phyloP scores from a whole-genome alignment of 83 land plant genomes.

The Diphasiastrum complanatum region DNA sequence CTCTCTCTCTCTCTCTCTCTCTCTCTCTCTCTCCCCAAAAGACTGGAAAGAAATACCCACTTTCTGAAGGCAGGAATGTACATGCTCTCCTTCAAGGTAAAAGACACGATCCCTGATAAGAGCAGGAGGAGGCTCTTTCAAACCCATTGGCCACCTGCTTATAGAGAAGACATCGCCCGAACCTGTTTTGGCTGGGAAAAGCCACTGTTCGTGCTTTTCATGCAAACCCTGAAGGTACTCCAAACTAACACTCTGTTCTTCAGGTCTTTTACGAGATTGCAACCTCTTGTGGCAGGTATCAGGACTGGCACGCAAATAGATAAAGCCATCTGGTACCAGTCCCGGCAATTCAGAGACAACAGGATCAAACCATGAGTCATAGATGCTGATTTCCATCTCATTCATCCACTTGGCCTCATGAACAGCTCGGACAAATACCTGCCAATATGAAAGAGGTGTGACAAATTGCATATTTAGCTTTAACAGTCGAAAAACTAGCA shows the following conservation, averaged over 20 bases:
- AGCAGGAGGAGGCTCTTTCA: slow-evolving; percentile 51
- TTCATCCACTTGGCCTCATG: slow-evolving; percentile 99
- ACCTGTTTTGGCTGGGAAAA: slow-evolving; percentile 64
- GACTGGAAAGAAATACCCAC: slow-evolving; percentile 23
- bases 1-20: background rate
- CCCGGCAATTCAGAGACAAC: slow-evolving; percentile 90
- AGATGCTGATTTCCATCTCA: slow-evolving; percentile 97
- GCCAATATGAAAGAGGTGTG: background rate
- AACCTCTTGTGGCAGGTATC: slow-evolving; percentile 87
- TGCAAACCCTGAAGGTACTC: slow-evolving; percentile 86
- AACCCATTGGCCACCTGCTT: slow-evolving; percentile 39
- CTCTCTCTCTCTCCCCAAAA: background rate
- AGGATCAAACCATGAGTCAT: slow-evolving; percentile 99
- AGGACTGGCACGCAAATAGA: slow-evolving; percentile 90
- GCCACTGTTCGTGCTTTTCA: slow-evolving; percentile 98
- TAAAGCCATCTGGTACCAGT: slow-evolving; percentile 91
- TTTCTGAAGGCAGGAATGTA: slow-evolving; percentile 90
- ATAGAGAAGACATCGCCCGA: slow-evolving; percentile 66
- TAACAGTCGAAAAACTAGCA: no score
- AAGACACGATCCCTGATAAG: slow-evolving; percentile 78
- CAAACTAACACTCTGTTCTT: slow-evolving; percentile 72
- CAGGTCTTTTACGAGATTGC: slow-evolving; percentile 70
- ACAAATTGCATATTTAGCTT: no score
- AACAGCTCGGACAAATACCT: slow-evolving; percentile 98
- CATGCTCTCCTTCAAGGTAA: slow-evolving; percentile 76